Evolutionary conservation across 768 basidiomycete species (phyloP), one percentile per base, ranked within the genome.

Genomic region (Hypsizygus marmoreus): DNA sequence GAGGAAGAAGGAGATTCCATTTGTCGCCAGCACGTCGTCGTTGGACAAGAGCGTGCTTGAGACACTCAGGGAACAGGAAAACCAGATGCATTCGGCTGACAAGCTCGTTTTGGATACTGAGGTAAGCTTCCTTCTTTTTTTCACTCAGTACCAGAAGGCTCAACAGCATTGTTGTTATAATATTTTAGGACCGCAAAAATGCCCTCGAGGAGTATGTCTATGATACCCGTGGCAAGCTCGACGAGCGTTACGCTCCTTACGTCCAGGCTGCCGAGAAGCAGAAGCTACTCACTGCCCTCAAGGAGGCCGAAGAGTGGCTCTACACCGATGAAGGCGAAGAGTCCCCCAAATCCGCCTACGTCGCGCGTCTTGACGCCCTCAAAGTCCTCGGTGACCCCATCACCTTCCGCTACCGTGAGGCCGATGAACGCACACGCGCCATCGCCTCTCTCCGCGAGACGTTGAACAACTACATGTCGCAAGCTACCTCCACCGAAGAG

Each of bases 131-230:
- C 14, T 20, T 40, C 57, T 42, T 12, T 8, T 1, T 42, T 41
- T 3, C 22, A 13, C 20, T 14, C 39, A 31, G 7, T 32, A 6
- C 25, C 20, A 40, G 4, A 32, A n/a, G n/a, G 12, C 40, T 14
- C 45, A 53, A 8, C 20, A 30, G 40, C 35, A 37, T 43, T 33
- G 29, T 14, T 0, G n/a, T n/a, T n/a, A n/a, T n/a, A n/a, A n/a
- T n/a, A n/a, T 5, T 28, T 20, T 42, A 95, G 92, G 91, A 98
- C 69, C 85, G 91, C 68, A 99, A 97, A 75, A 99, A 99, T 64
- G 94, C 95, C 4, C 84, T 99, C 11, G 95, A 99, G 72, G 97
- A 98, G 71, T 97, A 95, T 73, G 88, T 98, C 47, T 97, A 97
- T 71, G 95, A 98, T 67, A 93, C 79, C 60, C 89, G 94, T 29